Evolutionary conservation across 306 rosid genomes (phyloP).

Genomic region (Mimosa pudica): DNA sequence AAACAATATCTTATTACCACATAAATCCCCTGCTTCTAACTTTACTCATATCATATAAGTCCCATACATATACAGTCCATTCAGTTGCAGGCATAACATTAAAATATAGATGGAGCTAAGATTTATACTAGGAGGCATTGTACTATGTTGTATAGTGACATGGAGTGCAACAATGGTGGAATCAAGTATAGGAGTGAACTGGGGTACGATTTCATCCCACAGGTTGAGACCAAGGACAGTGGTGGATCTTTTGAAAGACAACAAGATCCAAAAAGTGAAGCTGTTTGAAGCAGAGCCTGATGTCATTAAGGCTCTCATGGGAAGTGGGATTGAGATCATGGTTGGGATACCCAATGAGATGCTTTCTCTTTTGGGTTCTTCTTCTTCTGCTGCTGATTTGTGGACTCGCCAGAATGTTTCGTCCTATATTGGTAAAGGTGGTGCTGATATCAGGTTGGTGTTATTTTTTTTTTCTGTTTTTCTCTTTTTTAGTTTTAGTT

Average conservation of each 20-base stretch:
- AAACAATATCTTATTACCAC: background rate
- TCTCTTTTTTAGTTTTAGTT: background rate
- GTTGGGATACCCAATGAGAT: conserved; percentile 92
- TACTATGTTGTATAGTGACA: conserved; percentile 32
- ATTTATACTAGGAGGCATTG: conserved; percentile 11
- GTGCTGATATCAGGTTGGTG: conserved; percentile 79
- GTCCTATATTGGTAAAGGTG: conserved; percentile 62
- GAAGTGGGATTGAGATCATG: conserved; percentile 83
- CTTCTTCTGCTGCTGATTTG: conserved; percentile 63
- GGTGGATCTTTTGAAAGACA: conserved; percentile 68
- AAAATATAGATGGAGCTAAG: conserved; percentile 40
- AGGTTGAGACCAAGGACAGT: conserved; percentile 64
- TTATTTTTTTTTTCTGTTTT: background rate
- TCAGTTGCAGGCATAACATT: background rate
- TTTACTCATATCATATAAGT: conserved; percentile 30
- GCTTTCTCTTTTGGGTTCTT: conserved; percentile 62
- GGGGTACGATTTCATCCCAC: conserved; percentile 79
- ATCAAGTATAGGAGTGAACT: conserved; percentile 77
- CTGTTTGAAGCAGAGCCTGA: conserved; percentile 79
- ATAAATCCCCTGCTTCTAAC: background rate
- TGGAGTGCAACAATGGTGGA: conserved; percentile 41
- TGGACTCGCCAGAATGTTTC: conserved; percentile 83
- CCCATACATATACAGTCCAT: background rate
- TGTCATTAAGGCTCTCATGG: conserved; percentile 58
- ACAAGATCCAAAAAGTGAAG: conserved; percentile 77